These are phyloP conservation scores for Mortierella sp. DNA, from an alignment of 371 early-diverging fungal genomes.

Conservation along the genomic window DNA sequence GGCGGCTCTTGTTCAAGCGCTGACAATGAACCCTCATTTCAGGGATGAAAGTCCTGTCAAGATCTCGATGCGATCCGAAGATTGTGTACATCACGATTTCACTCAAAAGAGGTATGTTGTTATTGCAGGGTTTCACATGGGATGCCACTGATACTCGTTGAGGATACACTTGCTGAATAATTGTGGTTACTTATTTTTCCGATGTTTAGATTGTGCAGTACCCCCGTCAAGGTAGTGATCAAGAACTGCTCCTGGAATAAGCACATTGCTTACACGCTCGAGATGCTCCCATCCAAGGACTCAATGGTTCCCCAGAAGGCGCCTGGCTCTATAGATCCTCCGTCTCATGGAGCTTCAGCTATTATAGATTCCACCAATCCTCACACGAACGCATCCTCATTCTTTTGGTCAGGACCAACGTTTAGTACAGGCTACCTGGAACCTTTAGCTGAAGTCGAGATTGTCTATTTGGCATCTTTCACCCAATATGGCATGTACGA, in stretches of 20 bases:
- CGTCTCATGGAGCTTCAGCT: constrained; percentile 16
- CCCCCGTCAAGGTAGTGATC: constrained; percentile 63
- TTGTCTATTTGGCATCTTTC: constrained; percentile 68
- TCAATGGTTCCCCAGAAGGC: constrained; percentile 42
- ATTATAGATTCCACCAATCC: constrained; percentile 46
- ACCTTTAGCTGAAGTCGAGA: constrained; percentile 63
- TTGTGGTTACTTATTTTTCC: not conserved
- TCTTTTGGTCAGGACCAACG: constrained; percentile 76
- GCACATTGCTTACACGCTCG: constrained; percentile 64
- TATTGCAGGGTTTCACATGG: not conserved
- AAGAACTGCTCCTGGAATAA: constrained; percentile 77
- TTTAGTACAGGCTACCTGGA: constrained; percentile 64
- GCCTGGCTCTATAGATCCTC: constrained; percentile 19
- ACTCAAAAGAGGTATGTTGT: constrained; percentile 59
- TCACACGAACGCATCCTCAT: constrained; percentile 59
- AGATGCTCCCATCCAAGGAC: constrained; percentile 65
- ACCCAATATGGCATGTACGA: constrained; percentile 76
- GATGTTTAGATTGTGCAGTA: constrained; percentile 62
- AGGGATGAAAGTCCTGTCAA: constrained; percentile 81
- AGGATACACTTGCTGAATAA: not conserved
- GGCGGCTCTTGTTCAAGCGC: constrained; percentile 68
- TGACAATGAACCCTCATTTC: constrained; percentile 67
- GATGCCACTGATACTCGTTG: not conserved
- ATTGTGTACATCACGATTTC: constrained; percentile 65
- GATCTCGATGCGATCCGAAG: constrained; percentile 62